phyloP scores from a whole-genome alignment of 2,329 filamentous ascomycete species.

The Xylaria sp. region DNA sequence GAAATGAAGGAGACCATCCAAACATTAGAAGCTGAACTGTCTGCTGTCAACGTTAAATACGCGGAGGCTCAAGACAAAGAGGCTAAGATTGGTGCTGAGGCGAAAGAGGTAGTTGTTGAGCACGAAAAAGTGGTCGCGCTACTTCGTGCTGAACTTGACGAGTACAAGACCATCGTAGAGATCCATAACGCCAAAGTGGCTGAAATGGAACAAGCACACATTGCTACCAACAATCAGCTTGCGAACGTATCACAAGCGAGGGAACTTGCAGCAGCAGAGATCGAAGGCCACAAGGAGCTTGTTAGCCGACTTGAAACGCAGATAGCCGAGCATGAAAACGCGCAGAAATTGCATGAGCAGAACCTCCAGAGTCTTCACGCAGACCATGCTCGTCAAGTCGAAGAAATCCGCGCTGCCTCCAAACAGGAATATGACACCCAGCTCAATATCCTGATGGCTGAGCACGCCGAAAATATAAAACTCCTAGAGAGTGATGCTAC shows the following conservation, averaged over 20 bases:
- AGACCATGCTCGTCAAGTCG: conserved; percentile 62
- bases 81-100: conserved; percentile 55
- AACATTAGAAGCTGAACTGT: conserved; percentile 73
- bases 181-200: conserved; percentile 76
- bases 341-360: conserved; percentile 66
- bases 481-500: conserved; percentile 71
- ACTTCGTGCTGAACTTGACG: conserved; percentile 80
- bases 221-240: conserved; percentile 73
- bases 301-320: conserved; percentile 67
- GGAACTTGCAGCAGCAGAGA: conserved; percentile 61
- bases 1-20: conserved; percentile 77
- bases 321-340: conserved; percentile 68
- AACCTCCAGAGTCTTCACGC: conserved; percentile 61
- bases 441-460: conserved; percentile 67
- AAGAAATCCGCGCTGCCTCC: conserved; percentile 60
- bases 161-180: conserved; percentile 80
- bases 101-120: conserved; percentile 62
- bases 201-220: conserved; percentile 78
- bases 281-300: conserved; percentile 59
- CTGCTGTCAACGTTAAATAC: conserved; percentile 64
- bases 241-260: conserved; percentile 72
- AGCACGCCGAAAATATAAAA: conserved; percentile 67
- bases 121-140: conserved; percentile 70
- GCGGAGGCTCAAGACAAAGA: conserved; percentile 56
- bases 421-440: conserved; percentile 68